These are phyloP conservation scores for Sugiyamaella grinbergsii DNA, from an alignment of 1,139 yeast species.

Conservation along the genomic window DNA sequence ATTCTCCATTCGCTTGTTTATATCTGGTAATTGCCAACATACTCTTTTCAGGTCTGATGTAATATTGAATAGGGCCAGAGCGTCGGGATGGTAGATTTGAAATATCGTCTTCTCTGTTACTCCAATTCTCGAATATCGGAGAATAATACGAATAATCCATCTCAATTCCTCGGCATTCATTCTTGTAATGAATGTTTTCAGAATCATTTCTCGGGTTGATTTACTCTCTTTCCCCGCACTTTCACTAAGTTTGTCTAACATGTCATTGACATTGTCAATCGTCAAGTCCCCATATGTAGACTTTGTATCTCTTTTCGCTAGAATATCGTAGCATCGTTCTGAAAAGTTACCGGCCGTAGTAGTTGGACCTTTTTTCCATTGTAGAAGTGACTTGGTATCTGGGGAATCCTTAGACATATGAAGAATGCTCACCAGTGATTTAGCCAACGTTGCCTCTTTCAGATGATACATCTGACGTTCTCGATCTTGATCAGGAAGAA, in stretches of 20 bases:
- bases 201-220: constrained; percentile 43
- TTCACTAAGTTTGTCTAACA: constrained; percentile 55
- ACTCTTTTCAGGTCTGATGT: constrained; percentile 68
- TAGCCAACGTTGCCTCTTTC: constrained; percentile 48
- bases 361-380: constrained; percentile 49
- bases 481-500: constrained; percentile 51
- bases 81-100: constrained; percentile 80
- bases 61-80: constrained; percentile 61
- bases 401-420: constrained; percentile 55
- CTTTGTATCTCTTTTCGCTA: constrained; percentile 46
- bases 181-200: constrained; percentile 54
- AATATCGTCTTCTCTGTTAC: constrained; percentile 65
- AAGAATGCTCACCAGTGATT: constrained; percentile 51
- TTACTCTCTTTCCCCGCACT: constrained; percentile 25
- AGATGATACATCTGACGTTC: constrained; percentile 48
- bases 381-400: constrained; percentile 50
- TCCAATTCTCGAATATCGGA: constrained; percentile 55
- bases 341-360: constrained; percentile 47
- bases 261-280: constrained; percentile 58
- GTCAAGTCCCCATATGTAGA: constrained; percentile 46
- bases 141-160: constrained; percentile 67
- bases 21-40: constrained; percentile 58
- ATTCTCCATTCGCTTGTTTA: constrained; percentile 25
- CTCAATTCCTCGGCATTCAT: constrained; percentile 67
- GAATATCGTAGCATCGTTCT: constrained; percentile 44